Evolutionary conservation across 2,329 filamentous ascomycete genomes (phyloP).

Genomic region (Aureobasidium sp.): DNA sequence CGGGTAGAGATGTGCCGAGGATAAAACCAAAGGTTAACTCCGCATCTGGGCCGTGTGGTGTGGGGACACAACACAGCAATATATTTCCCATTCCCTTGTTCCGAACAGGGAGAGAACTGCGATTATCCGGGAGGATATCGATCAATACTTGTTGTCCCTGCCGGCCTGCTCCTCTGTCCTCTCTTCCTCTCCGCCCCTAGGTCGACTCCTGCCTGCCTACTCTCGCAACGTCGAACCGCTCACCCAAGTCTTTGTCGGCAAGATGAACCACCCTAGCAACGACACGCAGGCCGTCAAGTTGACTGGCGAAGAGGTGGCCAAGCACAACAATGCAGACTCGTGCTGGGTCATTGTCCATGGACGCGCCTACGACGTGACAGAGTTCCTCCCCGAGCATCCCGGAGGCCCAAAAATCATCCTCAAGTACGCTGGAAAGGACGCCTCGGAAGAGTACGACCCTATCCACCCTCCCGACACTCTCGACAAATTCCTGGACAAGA

Average conservation of each 20-base stretch:
- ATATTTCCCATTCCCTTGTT: background rate
- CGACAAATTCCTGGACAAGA: conserved; percentile 67
- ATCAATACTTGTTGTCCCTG: background rate
- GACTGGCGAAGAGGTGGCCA: conserved; percentile 48
- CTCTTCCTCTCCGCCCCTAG: background rate
- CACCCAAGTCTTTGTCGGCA: background rate
- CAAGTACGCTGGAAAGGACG: conserved; percentile 93
- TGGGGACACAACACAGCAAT: background rate
- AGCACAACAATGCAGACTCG: conserved; percentile 73
- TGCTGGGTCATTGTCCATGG: conserved; percentile 91
- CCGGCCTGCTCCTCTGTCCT: background rate
- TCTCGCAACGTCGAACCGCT: background rate
- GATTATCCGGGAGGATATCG: background rate
- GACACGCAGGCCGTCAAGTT: conserved; percentile 35
- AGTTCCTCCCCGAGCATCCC: conserved; percentile 83
- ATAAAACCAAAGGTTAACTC: conserved; percentile 5
- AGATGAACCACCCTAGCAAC: conserved; percentile 35
- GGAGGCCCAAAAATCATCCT: conserved; percentile 89
- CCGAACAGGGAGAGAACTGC: conserved; percentile 8
- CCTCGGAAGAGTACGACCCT: conserved; percentile 82
- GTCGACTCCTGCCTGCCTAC: background rate
- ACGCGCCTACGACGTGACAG: conserved; percentile 74
- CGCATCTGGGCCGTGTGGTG: conserved; percentile 1
- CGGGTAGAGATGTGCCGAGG: background rate
- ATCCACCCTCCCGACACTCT: conserved; percentile 85